A percentile compares a stretch with the other conserved stretches of the same genome.
These are phyloP conservation scores for Suhomyces coccinellae DNA, from an alignment of 1,139 yeast genomes.

Conservation along the genomic window DNA sequence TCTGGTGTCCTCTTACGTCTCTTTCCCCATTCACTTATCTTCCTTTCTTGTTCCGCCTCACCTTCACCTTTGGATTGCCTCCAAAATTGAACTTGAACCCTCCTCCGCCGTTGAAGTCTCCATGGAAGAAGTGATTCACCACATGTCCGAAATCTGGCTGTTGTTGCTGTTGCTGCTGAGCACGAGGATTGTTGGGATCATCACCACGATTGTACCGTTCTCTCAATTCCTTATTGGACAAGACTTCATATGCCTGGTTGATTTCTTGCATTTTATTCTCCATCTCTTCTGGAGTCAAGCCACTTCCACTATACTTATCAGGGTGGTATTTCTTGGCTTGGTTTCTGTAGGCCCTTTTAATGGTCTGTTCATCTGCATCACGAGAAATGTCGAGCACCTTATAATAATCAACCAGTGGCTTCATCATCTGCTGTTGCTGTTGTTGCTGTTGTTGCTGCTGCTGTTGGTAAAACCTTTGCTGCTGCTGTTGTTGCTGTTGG, in stretches of 20 bases:
- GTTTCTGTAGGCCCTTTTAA: conserved; percentile 78
- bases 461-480: conserved; percentile 33
- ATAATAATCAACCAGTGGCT: conserved; percentile 73
- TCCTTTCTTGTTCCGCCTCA: conserved; percentile 3
- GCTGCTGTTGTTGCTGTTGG: conserved; percentile 51
- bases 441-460: conserved; percentile 42
- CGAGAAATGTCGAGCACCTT: conserved; percentile 68
- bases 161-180: conserved; percentile 10
- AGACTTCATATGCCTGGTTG: conserved; percentile 88
- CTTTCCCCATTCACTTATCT: neutral
- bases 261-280: conserved; percentile 88
- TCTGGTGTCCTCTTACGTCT: neutral
- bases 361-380: conserved; percentile 70
- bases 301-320: conserved; percentile 76
- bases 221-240: conserved; percentile 65
- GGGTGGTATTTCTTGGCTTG: conserved; percentile 87
- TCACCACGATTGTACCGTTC: conserved; percentile 66
- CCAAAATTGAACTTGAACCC: conserved; percentile 9
- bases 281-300: conserved; percentile 65
- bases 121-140: conserved; percentile 14
- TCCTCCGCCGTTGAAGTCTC: conserved; percentile 7
- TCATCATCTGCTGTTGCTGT: conserved; percentile 45
- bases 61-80: conserved; percentile 3
- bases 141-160: conserved; percentile 11
- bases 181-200: conserved; percentile 52